Evolutionary conservation across 140 eudicot species (phyloP), one percentile per base, ranked within the genome.

Genomic region (Stevia rebaudiana): DNA sequence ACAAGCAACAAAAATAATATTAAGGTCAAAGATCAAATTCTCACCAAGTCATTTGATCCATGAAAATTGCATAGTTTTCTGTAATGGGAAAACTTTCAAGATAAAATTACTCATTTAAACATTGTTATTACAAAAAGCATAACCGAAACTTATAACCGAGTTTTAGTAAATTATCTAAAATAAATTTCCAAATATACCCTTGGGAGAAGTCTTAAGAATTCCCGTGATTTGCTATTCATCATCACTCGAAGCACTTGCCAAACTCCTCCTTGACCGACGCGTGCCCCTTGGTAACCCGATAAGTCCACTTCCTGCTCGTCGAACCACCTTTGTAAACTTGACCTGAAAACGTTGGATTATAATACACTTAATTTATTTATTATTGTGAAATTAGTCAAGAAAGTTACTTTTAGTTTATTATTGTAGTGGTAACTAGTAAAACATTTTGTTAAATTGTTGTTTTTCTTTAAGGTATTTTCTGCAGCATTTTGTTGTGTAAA

Each of bases 211-310:
- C 33, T 31, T 73, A 21, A 61, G 17, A 61, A 61, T 22, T 8
- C 25, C 25, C 2, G 24, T 1, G 13, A 6, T 3, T 30, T 61
- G 70, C 70, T 75, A 75, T 51, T 75, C 80, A 21, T 75, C 80
- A 11, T 75, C 80, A 30, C 80, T 75, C 16, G 80, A 75, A 68
- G 61, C 80, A 61, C 80, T 61, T 51, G 80, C 80, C 35, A 75
- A 75, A 49, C 80, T 75, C 71, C 70, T 75, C 42, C n/a, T 68
- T 61, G 80, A 75, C 33, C 33, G 74, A 51, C 75, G 71, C 11
- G 53, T 75, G 25, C 75, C 80, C 75, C 80, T 68, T 0, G 80
- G 68, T 71, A 75, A 68, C 59, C 80, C 80, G 41, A 75, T 75
- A 22, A 75, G 55, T 28, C 58, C 46, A 50, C 80, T 75, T 68